Conservation (phyloP, 2,329 filamentous ascomycete species). For the Cercospora zeae-maydis region DNA sequence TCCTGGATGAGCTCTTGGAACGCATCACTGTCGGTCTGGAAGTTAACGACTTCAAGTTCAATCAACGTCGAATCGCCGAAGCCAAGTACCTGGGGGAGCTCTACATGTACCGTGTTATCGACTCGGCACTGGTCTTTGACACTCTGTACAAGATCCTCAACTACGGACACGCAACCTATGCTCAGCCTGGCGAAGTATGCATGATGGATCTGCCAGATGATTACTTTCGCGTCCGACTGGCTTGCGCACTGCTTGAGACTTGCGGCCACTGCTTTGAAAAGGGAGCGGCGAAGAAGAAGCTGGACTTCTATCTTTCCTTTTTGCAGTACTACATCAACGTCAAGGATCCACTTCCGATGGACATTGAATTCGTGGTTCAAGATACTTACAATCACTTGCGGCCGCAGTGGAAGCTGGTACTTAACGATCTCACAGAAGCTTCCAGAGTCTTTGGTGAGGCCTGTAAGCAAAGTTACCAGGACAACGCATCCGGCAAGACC, state of each 20-base stretch:
- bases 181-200: slow-evolving; percentile 71
- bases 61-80: slow-evolving; percentile 89
- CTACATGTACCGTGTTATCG: slow-evolving; percentile 96
- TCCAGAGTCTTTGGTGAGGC: slow-evolving; percentile 78
- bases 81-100: slow-evolving; percentile 95
- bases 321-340: slow-evolving; percentile 95
- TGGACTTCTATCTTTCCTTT: slow-evolving; percentile 95
- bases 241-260: slow-evolving; percentile 86
- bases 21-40: slow-evolving; percentile 84
- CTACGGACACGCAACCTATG: slow-evolving; percentile 79
- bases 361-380: slow-evolving; percentile 93
- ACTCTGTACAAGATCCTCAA: slow-evolving; percentile 91
- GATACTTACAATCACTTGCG: slow-evolving; percentile 82
- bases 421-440: slow-evolving; percentile 74
- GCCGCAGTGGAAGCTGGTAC: slow-evolving; percentile 85
- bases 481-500: slow-evolving; percentile 65
- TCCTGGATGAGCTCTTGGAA: slow-evolving; percentile 89
- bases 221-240: slow-evolving; percentile 89
- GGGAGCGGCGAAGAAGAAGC: slow-evolving; percentile 89
- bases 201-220: slow-evolving; percentile 85
- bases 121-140: slow-evolving; percentile 93
- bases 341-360: slow-evolving; percentile 88
- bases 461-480: slow-evolving; percentile 86
- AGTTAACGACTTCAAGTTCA: slow-evolving; percentile 95
- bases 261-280: slow-evolving; percentile 96